Conservation (phyloP, 306 rosid genomes). For the Albizia julibrissin region DNA sequence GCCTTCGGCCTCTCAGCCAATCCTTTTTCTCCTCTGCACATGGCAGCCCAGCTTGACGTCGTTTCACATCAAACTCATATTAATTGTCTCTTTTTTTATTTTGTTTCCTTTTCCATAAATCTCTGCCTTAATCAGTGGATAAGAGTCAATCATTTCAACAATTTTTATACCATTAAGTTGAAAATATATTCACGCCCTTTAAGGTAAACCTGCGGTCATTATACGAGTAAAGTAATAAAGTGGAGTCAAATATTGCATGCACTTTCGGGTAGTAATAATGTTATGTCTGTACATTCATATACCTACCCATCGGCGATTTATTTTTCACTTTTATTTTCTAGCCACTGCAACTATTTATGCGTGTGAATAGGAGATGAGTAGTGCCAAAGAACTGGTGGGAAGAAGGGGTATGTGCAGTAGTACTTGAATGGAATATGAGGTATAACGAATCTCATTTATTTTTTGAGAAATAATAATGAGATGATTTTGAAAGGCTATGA, state of each 20-base stretch:
- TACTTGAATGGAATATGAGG: conserved; percentile 15
- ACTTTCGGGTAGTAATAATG: conserved; percentile 12
- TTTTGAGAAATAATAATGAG: conserved; percentile 5
- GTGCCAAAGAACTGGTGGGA: background rate
- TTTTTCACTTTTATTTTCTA: background rate
- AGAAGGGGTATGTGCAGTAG: background rate
- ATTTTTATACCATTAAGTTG: background rate
- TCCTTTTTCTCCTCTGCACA: conserved; percentile 47
- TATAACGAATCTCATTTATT: conserved; percentile 28
- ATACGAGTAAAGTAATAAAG: background rate
- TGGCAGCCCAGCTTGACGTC: conserved; percentile 17
- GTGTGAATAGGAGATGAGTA: background rate
- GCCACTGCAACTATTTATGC: background rate
- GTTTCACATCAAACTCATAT: conserved; percentile 44
- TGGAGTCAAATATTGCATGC: conserved; percentile 35
- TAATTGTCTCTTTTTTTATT: background rate
- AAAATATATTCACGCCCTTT: background rate
- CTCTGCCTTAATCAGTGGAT: conserved; percentile 38
- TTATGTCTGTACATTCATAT: background rate
- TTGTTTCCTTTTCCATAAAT: background rate
- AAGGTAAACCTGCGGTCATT: conserved; percentile 3
- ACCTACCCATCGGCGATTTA: background rate
- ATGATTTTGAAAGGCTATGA: conserved; percentile 17
- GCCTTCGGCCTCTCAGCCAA: conserved; percentile 43
- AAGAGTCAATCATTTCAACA: background rate